Evolutionary conservation across 2,329 filamentous ascomycete genomes (phyloP), one percentile per base, ranked within the genome.

Genomic region (Aspergillus persii): DNA sequence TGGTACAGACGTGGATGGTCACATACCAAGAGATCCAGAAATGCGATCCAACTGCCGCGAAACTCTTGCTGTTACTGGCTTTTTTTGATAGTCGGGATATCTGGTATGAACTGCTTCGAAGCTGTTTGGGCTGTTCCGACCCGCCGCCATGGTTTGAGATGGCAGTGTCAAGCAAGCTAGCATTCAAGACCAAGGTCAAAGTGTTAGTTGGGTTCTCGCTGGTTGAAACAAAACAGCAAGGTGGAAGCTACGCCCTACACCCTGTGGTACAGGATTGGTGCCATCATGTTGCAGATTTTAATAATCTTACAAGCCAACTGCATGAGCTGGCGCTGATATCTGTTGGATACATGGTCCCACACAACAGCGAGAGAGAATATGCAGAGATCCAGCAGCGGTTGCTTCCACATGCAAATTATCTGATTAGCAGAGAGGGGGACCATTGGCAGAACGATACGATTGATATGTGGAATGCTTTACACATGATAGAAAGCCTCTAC

Each of bases 41-140:
- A 59, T 65, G 69, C 33, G 71, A 72, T 50, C 54, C 60, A 33
- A 48, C 59, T 5, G 68, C 68, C 48, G 75, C 76, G 29, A 63
- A 68, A 30, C 67, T 81, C 1, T 71, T 82, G 15, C 56, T 69
- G n/a, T 64, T 79, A 15, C 77, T 76, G 71, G 77, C 75, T n/a
- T 77, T 72, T 58, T 77, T 83, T 58, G 71, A 76, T 60, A 76
- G 77, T 61, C 67, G 75, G 12, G 77, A 80, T 61, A 61, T 83
- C 3, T 82, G 76, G 79, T 80, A 72, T 61, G 72, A 80, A 56
- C 69, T 82, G n/a, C 60, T 81, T 3, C 49, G 60, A 46, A 44
- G 26, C 26, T 47, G 58, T 15, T 30, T 12, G 23, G 0, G 63
- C 47, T 58, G 52, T 54, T 59, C 54, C 4, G 9, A 61, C 50